These are phyloP conservation scores for Suillus lakei DNA, from an alignment of 768 basidiomycete genomes.

Conservation along the genomic window DNA sequence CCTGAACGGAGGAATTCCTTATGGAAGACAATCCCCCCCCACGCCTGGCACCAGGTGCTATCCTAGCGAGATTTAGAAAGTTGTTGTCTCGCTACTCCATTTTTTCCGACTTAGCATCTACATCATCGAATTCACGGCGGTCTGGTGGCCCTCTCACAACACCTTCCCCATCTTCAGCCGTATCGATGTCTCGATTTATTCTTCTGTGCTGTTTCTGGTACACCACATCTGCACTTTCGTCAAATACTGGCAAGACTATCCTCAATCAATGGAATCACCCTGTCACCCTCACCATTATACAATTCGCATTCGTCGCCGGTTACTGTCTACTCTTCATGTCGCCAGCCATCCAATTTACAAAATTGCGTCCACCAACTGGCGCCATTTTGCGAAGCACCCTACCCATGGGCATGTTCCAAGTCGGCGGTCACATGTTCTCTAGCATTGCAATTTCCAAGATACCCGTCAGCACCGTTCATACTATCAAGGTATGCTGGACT, in stretches of 20 bases:
- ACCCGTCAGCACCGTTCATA: conserved; percentile 97
- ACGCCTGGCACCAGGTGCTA: conserved; percentile 14
- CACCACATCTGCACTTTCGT: conserved; percentile 88
- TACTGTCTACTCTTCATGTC: conserved; percentile 89
- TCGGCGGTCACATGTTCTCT: conserved; percentile 96
- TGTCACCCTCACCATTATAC: conserved; percentile 95
- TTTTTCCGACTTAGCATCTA: conserved; percentile 20
- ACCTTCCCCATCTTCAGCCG: conserved; percentile 19
- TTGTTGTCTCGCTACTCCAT: conserved; percentile 23
- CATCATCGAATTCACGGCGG: conserved; percentile 30
- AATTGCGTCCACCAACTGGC: conserved; percentile 69
- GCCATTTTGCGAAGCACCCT: conserved; percentile 79
- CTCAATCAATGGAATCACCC: conserved; percentile 93
- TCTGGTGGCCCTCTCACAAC: conserved; percentile 23
- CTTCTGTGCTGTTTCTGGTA: conserved; percentile 93
- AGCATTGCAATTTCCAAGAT: conserved; percentile 97
- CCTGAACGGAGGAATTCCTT: conserved; percentile 12
- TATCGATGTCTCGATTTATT: conserved; percentile 60
- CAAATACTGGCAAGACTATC: conserved; percentile 96
- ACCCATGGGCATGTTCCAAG: conserved; percentile 98
- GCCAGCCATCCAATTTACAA: conserved; percentile 68
- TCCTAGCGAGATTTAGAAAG: conserved; percentile 21
- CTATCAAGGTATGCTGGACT: conserved; percentile 81
- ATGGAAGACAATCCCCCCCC: conserved; percentile 10
- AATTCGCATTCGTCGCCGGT: conserved; percentile 91